Conservation (phyloP, 176 grass and related monocot genomes). For the Alloteropsis semialata region DNA sequence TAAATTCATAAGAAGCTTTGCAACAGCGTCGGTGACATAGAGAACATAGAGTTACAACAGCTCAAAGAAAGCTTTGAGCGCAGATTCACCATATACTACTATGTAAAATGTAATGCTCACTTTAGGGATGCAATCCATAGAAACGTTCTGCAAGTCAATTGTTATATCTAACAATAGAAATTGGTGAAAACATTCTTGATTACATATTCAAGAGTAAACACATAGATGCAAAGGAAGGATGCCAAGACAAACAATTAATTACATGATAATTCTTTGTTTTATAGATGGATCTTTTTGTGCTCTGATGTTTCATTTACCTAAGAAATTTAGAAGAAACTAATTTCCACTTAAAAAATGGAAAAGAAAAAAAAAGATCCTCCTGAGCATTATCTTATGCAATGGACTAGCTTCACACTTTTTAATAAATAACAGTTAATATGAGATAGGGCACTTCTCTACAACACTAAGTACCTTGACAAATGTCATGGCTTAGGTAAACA, state of each 20-base stretch:
- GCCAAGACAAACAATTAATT: background rate
- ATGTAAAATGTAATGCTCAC: conserved; percentile 12
- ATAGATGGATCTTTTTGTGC: background rate
- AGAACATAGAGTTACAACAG: no score
- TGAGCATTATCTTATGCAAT: background rate
- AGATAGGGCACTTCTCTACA: background rate
- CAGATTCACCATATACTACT: background rate
- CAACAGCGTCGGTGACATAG: no score
- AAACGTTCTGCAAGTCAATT: background rate
- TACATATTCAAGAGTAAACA: background rate
- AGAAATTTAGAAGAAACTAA: background rate
- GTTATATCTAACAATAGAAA: conserved; percentile 13
- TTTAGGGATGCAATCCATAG: conserved; percentile 12
- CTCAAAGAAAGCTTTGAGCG: background rate
- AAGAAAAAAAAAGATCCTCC: background rate
- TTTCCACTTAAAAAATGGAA: background rate
- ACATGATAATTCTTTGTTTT: background rate
- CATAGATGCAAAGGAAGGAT: background rate
- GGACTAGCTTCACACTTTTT: background rate
- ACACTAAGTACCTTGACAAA: background rate
- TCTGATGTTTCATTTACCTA: background rate
- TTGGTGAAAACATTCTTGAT: background rate
- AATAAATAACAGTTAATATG: background rate
- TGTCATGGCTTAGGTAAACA: background rate
- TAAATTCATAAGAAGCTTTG: background rate